Conservation (phyloP, 2,329 filamentous ascomycete species). For the Ilyonectria mors-panacis region DNA sequence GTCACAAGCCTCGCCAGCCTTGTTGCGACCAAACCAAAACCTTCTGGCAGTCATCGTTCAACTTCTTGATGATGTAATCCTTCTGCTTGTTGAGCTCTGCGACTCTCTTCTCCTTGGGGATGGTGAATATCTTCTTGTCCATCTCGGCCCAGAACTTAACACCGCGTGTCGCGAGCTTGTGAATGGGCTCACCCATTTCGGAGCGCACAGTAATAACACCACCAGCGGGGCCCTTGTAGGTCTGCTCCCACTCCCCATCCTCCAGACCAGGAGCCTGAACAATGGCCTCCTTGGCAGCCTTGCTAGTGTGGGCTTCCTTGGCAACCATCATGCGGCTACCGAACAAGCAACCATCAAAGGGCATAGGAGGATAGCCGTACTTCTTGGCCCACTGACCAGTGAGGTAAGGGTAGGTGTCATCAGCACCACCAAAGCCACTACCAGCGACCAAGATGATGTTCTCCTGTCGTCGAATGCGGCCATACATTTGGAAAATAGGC, state of each 20-base stretch:
- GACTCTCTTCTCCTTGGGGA: slow-evolving; percentile 95
- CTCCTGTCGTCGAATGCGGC: slow-evolving; percentile 84
- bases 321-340: slow-evolving; percentile 96
- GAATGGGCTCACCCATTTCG: slow-evolving; percentile 99
- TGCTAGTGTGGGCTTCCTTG: slow-evolving; percentile 91
- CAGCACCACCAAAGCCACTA: slow-evolving; percentile 90
- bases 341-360: slow-evolving; percentile 92
- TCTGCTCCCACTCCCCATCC: slow-evolving; percentile 90
- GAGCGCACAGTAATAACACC: slow-evolving; percentile 97
- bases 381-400: slow-evolving; percentile 90
- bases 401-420: slow-evolving; percentile 93
- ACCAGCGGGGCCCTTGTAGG: slow-evolving; percentile 91
- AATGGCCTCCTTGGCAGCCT: slow-evolving; percentile 90
- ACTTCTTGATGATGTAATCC: slow-evolving; percentile 93
- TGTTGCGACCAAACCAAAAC: slow-evolving; percentile 94
- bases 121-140: slow-evolving; percentile 97
- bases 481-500: slow-evolving; percentile 92
- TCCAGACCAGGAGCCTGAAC: slow-evolving; percentile 87
- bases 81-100: slow-evolving; percentile 90
- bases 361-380: slow-evolving; percentile 92
- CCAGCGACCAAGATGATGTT: slow-evolving; percentile 93
- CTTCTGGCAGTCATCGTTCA: slow-evolving; percentile 97
- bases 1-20: slow-evolving; percentile 84
- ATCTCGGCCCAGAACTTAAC: slow-evolving; percentile 98
- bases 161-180: slow-evolving; percentile 97